Conservation (phyloP, 352 stramenopile species). For the Phytophthora cactorum region DNA sequence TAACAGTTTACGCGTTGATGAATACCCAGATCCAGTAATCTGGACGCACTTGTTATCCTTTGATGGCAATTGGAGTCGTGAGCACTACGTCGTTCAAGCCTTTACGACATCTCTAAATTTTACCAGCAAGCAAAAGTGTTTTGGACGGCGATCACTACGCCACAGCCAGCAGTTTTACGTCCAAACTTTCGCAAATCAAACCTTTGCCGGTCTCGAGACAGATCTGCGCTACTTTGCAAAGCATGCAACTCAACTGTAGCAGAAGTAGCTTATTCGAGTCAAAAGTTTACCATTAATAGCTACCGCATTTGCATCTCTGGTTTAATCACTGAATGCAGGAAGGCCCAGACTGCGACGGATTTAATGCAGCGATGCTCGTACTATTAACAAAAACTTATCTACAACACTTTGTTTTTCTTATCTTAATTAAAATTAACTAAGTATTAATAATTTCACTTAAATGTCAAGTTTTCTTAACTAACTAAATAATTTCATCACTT, state of each 20-base stretch:
- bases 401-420: too few species aligned
- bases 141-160: constrained; percentile 34
- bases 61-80: constrained; percentile 37
- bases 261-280: constrained; percentile 4
- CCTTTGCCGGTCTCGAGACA: constrained; percentile 19
- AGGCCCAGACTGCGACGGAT: too few species aligned
- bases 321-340: too few species aligned
- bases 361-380: too few species aligned
- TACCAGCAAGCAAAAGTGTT: constrained; percentile 58
- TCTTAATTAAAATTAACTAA: too few species aligned
- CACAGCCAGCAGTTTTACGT: constrained; percentile 26
- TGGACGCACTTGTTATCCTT: constrained; percentile 73
- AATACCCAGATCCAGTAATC: constrained; percentile 46
- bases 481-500: too few species aligned
- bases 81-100: constrained; percentile 56
- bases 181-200: constrained; percentile 7
- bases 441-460: too few species aligned
- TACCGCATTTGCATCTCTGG: too few species aligned
- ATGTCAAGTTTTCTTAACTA: too few species aligned
- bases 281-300: too few species aligned
- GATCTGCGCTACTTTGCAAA: constrained; percentile 21
- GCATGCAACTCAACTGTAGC: constrained; percentile 5
- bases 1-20: neutral
- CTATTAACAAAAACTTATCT: too few species aligned
- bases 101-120: constrained; percentile 44